A percentile compares a stretch with the other conserved stretches of the same genome.
phyloP scores from a whole-genome alignment of 176 grass and related monocot genomes.

The Oryza rufipogon region DNA sequence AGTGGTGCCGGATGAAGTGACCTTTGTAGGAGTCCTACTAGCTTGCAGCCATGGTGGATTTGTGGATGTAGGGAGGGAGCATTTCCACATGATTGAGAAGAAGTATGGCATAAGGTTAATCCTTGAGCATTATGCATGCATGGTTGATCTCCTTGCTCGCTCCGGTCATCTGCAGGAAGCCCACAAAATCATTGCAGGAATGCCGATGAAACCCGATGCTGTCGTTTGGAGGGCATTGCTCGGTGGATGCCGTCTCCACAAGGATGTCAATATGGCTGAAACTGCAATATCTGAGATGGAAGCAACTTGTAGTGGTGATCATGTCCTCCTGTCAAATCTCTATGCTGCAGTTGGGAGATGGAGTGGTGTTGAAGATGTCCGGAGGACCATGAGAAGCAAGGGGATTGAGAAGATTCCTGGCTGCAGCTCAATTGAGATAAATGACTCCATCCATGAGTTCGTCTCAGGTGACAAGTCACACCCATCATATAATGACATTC shows the following conservation, averaged over 20 bases:
- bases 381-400: background rate
- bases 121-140: conserved; percentile 1
- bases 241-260: background rate
- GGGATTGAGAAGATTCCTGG: conserved; percentile 17
- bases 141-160: conserved; percentile 11
- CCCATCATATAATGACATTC: conserved; percentile 9
- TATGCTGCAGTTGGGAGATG: conserved; percentile 21
- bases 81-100: background rate
- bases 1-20: background rate
- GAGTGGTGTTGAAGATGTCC: conserved; percentile 12
- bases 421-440: conserved; percentile 13
- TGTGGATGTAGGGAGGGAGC: conserved; percentile 8
- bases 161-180: conserved; percentile 15
- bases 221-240: conserved; percentile 15
- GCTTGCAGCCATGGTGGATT: conserved; percentile 13
- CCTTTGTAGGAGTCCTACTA: conserved; percentile 12
- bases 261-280: conserved; percentile 15
- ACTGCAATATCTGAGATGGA: background rate
- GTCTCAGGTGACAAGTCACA: conserved; percentile 22
- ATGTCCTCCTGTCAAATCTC: conserved; percentile 19
- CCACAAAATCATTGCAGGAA: conserved; percentile 13
- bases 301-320: background rate
- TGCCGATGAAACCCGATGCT: background rate
- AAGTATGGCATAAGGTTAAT: conserved; percentile 1
- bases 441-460: conserved; percentile 19